These are phyloP conservation scores for Helicosporidium sp. DNA, from an alignment of 139 green algal genomes.

Conservation along the genomic window DNA sequence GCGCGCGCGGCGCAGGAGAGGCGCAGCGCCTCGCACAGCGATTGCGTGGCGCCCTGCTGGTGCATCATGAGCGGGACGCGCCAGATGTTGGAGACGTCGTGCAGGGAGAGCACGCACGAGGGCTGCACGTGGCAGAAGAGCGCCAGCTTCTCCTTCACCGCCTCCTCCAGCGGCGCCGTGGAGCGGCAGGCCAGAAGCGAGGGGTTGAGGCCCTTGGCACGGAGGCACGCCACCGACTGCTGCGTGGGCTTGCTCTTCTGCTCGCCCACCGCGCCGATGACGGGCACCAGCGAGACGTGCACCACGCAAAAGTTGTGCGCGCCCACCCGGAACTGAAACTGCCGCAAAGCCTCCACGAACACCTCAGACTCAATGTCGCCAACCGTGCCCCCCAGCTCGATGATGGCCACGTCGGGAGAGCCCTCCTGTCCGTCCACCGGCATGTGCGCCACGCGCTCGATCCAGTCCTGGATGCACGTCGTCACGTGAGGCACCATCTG, in stretches of 20 bases:
- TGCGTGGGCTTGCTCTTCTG: slow-evolving; percentile 99
- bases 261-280: slow-evolving; percentile 92
- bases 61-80: slow-evolving; percentile 58
- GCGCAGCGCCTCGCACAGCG: slow-evolving; percentile 49
- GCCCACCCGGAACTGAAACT: slow-evolving; percentile 73
- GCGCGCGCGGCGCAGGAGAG: slow-evolving; percentile 31
- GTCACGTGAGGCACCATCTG: slow-evolving; percentile 97
- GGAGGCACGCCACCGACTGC: slow-evolving; percentile 78
- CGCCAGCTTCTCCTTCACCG: slow-evolving; percentile 76
- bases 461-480: slow-evolving; percentile 95
- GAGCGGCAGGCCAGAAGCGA: slow-evolving; percentile 72
- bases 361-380: slow-evolving; percentile 96
- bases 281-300: slow-evolving; percentile 87
- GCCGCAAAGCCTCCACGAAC: slow-evolving; percentile 80
- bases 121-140: slow-evolving; percentile 84
- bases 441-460: slow-evolving; percentile 77
- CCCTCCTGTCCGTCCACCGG: slow-evolving; percentile 67
- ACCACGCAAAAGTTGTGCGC: slow-evolving; percentile 45
- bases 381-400: slow-evolving; percentile 94
- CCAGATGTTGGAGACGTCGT: slow-evolving; percentile 97
- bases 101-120: slow-evolving; percentile 73
- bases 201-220: slow-evolving; percentile 77
- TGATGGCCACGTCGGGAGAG: slow-evolving; percentile 83
- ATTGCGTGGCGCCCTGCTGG: slow-evolving; percentile 57
- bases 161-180: slow-evolving; percentile 46